Evolutionary conservation across 1,284 basidiomycete species (phyloP).

Genomic region (Rhodotorula sp.): DNA sequence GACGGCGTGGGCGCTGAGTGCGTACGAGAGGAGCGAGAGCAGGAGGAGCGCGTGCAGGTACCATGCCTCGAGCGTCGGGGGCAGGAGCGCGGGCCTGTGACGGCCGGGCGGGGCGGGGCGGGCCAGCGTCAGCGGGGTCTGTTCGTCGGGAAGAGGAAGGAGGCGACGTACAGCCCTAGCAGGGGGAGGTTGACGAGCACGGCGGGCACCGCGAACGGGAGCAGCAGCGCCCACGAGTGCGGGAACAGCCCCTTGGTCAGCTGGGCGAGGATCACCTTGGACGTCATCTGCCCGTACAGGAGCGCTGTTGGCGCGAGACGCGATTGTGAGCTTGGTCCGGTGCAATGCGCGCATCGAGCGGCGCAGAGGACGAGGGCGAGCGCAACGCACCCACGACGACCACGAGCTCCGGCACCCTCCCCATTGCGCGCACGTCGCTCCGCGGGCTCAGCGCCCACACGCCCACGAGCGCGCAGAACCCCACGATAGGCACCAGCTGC

Average conservation of each 20-base stretch:
- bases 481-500: constrained; percentile 25
- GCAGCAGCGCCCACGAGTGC: constrained; percentile 22
- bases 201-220: constrained; percentile 22
- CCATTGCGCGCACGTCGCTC: constrained; percentile 10
- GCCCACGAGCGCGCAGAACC: constrained; percentile 13
- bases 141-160: neutral
- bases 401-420: constrained; percentile 22
- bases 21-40: constrained; percentile 33
- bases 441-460: constrained; percentile 49
- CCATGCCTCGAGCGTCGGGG: constrained; percentile 14
- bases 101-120: too few species aligned
- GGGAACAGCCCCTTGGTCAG: constrained; percentile 30
- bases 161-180: constrained; percentile 1
- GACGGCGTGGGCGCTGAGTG: constrained; percentile 37
- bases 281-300: constrained; percentile 33
- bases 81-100: constrained; percentile 13
- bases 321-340: too few species aligned
- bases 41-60: constrained; percentile 35
- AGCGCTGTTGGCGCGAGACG: constrained; percentile 11
- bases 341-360: neutral
- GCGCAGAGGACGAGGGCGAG: too few species aligned
- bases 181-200: constrained; percentile 21
- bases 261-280: constrained; percentile 39
- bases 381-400: constrained; percentile 24
- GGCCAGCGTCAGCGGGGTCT: neutral